Evolutionary conservation across 2,329 filamentous ascomycete genomes (phyloP), one percentile per base, ranked within the genome.

Genomic region (Sarocladium strictum): DNA sequence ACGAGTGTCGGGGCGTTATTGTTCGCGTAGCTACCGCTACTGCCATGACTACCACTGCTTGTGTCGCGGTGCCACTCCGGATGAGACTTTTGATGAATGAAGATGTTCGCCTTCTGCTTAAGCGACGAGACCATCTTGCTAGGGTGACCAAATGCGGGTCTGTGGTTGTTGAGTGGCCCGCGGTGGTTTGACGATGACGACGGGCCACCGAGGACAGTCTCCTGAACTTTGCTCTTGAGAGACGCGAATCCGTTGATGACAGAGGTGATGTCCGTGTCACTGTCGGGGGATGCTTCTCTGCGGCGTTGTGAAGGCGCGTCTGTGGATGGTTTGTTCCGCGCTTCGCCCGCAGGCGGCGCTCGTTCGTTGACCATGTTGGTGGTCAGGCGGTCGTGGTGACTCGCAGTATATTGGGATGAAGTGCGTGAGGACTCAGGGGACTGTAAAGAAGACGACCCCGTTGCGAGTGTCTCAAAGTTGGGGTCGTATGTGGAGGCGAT

Each of bases 41-140:
- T 17, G 24, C 10, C 17, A n/a, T 21, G 43, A n/a, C 43, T 23
- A 15, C 43, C 43, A n/a, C 21, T 23, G 14, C 9, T 23, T n/a
- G 43, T 47, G 5, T 51, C 47, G 41, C 77, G 72, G 62, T 84
- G 81, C 60, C 80, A 79, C 62, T 84, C 81, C 1, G 80, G 80
- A 2, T 80, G 75, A 52, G 70, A 77, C 64, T 73, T 79, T 47
- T 76, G 76, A 59, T 77, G 74, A 53, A 80, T 75, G 63, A 83
- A 83, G 55, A 81, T 66, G 61, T 75, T 72, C 56, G 79, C 79
- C 65, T 79, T 79, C 63, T 80, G 76, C 63, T 81, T 79, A 64
- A 77, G 74, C 63, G 73, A 75, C 40, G 76, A 76, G 63, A 74
- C 65, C 61, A 76, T 70, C 62, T 74, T 74, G 50, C 65, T 65